A percentile compares a stretch with the other conserved stretches of the same genome.
Conservation (phyloP, 2,329 filamentous ascomycete genomes). For the Cladosporium sp. region DNA sequence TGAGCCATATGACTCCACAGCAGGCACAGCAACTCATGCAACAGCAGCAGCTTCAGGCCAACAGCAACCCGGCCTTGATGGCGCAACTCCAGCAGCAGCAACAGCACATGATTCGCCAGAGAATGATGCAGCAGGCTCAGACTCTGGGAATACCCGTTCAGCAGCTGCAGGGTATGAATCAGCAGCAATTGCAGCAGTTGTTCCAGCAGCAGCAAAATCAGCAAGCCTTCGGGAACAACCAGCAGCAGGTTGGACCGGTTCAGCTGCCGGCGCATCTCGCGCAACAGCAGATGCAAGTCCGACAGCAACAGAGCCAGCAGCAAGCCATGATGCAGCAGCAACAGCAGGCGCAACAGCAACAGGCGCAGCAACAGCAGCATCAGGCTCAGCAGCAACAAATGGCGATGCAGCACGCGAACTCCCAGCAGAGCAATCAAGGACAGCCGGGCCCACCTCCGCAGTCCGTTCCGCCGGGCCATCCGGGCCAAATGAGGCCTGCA, state of each 20-base stretch:
- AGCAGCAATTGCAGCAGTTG: constrained; percentile 28
- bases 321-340: constrained; percentile 11
- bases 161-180: constrained; percentile 46
- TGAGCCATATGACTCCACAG: constrained; percentile 25
- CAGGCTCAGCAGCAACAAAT: constrained; percentile 31
- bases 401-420: constrained; percentile 43
- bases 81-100: constrained; percentile 33
- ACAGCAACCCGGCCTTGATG: constrained; percentile 37
- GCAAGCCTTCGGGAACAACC: constrained; percentile 32
- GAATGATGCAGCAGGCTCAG: constrained; percentile 21
- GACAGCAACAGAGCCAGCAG: constrained; percentile 16
- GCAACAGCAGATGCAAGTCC: constrained; percentile 19
- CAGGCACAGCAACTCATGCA: constrained; percentile 31
- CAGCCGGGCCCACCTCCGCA: constrained; percentile 37
- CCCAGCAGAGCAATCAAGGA: constrained; percentile 44
- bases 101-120: constrained; percentile 15
- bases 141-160: constrained; percentile 42
- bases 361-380: constrained; percentile 24
- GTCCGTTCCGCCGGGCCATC: constrained; percentile 29
- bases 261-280: constrained; percentile 19
- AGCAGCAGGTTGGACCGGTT: constrained; percentile 16
- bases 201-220: constrained; percentile 29
- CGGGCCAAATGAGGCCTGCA: constrained; percentile 35
- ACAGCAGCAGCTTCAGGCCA: constrained; percentile 31
- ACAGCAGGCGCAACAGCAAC: constrained; percentile 20